Evolutionary conservation across 2,329 filamentous ascomycete species (phyloP).

Genomic region (Harringtonia aguacate): DNA sequence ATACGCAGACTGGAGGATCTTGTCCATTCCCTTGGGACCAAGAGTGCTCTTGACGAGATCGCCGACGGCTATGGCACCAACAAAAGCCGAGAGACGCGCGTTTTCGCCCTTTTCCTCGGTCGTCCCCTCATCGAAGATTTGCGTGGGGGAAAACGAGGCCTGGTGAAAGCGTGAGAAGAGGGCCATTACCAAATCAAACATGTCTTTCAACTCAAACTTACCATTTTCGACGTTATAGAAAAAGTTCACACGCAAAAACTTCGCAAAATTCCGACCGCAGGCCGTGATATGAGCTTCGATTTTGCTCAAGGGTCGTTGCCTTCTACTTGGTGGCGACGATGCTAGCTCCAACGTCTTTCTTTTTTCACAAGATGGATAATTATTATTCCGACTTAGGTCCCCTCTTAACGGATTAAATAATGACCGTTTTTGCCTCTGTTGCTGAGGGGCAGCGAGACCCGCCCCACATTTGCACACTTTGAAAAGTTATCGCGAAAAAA

Average conservation of each 20-base stretch:
- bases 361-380: no score
- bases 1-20: conserved; percentile 90
- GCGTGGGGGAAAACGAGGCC: conserved; percentile 72
- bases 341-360: not conserved
- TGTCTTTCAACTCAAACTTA: not conserved
- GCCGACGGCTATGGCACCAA: conserved; percentile 94
- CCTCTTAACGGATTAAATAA: conserved; percentile 5
- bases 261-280: not conserved
- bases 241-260: not conserved
- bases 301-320: not conserved
- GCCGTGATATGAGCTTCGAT: not conserved
- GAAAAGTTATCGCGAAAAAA: conserved; percentile 5
- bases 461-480: conserved; percentile 9
- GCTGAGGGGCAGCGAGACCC: conserved; percentile 1
- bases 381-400: not conserved
- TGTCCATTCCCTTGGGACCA: conserved; percentile 98
- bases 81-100: conserved; percentile 95
- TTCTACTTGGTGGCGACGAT: not conserved
- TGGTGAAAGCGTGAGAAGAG: no score
- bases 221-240: not conserved
- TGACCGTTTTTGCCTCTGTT: not conserved
- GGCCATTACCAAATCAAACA: no score
- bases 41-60: conserved; percentile 96
- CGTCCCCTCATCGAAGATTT: conserved; percentile 96
- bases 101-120: conserved; percentile 98